Conservation (phyloP, 129 eudicot genomes). For the Artemisia argyi region DNA sequence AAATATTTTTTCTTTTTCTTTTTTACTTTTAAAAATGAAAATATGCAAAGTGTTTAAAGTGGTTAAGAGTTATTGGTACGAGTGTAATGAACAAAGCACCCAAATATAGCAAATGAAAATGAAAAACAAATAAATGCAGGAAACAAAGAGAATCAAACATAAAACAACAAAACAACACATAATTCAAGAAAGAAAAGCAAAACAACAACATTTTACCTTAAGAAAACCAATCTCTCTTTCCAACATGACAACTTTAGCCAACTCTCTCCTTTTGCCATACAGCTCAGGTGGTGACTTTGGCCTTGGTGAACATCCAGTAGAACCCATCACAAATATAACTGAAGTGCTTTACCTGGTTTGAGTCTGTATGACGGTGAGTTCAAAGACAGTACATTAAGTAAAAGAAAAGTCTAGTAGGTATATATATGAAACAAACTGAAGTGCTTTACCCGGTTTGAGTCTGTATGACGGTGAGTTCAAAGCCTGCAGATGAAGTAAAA, state of each 20-base stretch:
- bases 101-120: conserved; percentile 18
- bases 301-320: conserved; percentile 25
- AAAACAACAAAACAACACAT: not conserved
- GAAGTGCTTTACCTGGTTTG: too few relatives aligned
- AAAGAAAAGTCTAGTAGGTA: too few relatives aligned
- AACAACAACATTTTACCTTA: conserved; percentile 45
- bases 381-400: too few relatives aligned
- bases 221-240: conserved; percentile 82
- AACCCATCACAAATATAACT: conserved; percentile 12
- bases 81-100: conserved; percentile 1
- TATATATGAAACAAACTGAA: too few relatives aligned
- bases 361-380: too few relatives aligned
- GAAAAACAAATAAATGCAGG: not conserved
- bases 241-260: conserved; percentile 69
- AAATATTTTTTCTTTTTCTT: too few relatives aligned
- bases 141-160: not conserved
- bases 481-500: too few relatives aligned
- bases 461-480: not conserved
- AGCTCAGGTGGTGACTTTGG: conserved; percentile 93
- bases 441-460: too few relatives aligned
- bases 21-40: too few relatives aligned
- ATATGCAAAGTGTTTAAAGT: too few relatives aligned
- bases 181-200: not conserved
- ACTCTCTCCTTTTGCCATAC: conserved; percentile 79
- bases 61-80: not conserved